Evolutionary conservation across 2,329 filamentous ascomycete genomes (phyloP).

Genomic region (Phaeosphaeria sp.): DNA sequence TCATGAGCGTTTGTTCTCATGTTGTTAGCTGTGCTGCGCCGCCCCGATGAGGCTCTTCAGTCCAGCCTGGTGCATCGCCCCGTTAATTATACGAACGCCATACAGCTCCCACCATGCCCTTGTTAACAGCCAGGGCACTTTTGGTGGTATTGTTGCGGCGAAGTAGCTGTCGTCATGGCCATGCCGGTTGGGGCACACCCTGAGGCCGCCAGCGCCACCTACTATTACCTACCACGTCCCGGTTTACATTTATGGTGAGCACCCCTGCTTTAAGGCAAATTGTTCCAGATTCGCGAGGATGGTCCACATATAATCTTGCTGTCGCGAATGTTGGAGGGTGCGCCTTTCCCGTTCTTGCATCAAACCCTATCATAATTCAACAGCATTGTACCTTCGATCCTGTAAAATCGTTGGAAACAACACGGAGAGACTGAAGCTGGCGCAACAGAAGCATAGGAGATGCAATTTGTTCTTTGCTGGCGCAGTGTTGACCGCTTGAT

Average conservation of each 20-base stretch:
- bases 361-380: neutral
- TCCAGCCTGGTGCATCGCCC: neutral
- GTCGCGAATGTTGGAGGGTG: neutral
- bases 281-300: slow-evolving; percentile 1
- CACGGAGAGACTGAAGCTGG: neutral
- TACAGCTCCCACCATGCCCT: neutral
- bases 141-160: neutral
- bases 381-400: neutral
- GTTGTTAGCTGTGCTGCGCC: neutral
- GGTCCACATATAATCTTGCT: neutral
- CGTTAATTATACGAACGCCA: neutral
- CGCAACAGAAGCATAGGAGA: neutral
- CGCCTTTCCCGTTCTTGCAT: slow-evolving; percentile 3
- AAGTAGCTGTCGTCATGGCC: neutral
- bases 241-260: neutral
- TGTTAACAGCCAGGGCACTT: neutral
- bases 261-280: slow-evolving; percentile 1
- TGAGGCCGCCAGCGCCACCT: neutral
- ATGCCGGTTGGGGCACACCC: neutral
- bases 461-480: neutral
- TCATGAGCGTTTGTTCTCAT: neutral
- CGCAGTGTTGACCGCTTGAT: neutral
- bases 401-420: neutral
- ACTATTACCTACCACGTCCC: neutral
- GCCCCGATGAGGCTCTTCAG: neutral